A percentile compares a stretch with the other conserved stretches of the same genome.
phyloP scores from a whole-genome alignment of 2,329 filamentous ascomycete species.

The Trichoderma breve region DNA sequence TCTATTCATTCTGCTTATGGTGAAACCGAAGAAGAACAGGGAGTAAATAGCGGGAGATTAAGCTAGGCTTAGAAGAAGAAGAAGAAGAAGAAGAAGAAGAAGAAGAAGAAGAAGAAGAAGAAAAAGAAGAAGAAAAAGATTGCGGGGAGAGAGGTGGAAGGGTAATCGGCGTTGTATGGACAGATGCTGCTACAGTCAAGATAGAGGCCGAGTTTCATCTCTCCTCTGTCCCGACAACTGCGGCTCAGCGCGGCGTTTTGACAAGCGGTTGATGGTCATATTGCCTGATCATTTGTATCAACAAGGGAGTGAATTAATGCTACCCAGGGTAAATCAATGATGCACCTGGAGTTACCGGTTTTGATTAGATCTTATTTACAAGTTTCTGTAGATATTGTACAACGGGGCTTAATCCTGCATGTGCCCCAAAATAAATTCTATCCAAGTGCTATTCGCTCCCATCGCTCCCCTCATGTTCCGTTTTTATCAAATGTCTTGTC shows the following conservation, averaged over 20 bases:
- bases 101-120: neutral
- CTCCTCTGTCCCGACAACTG: neutral
- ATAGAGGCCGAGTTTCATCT: neutral
- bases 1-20: slow-evolving; percentile 76
- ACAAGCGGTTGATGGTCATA: slow-evolving; percentile 12
- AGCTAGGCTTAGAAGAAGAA: neutral
- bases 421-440: slow-evolving; percentile 8
- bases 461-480: neutral
- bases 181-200: neutral
- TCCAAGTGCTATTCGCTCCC: neutral
- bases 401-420: slow-evolving; percentile 1
- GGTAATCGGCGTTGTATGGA: neutral
- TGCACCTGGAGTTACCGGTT: slow-evolving; percentile 31
- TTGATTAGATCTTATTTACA: slow-evolving; percentile 23
- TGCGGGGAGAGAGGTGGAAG: neutral
- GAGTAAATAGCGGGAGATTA: slow-evolving; percentile 19
- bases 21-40: slow-evolving; percentile 69
- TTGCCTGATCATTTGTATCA: slow-evolving; percentile 29
- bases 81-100: too few species aligned
- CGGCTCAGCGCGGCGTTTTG: slow-evolving; percentile 11
- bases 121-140: neutral
- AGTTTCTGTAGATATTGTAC: slow-evolving; percentile 19
- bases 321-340: slow-evolving; percentile 24
- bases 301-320: slow-evolving; percentile 29
- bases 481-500: slow-evolving; percentile 29